Evolutionary conservation across 371 early-diverging fungal species (phyloP).

Genomic region (Apophysomyces variabilis): DNA sequence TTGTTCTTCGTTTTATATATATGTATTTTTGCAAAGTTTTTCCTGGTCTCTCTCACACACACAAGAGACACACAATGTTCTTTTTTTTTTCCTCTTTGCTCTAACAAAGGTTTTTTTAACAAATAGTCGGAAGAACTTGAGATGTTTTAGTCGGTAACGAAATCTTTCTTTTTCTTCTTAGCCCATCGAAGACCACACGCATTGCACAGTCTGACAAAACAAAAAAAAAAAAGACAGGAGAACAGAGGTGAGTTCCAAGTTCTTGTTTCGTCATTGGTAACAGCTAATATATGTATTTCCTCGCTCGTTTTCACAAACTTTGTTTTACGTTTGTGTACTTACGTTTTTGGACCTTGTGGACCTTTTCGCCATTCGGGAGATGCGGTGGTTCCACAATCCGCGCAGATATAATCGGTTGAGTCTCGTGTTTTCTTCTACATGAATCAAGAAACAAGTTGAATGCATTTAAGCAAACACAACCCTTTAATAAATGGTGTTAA

Average conservation of each 20-base stretch:
- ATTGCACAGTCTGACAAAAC: conserved; percentile 51
- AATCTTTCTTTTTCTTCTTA: conserved; percentile 29
- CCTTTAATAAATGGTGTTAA: too few relatives aligned
- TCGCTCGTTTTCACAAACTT: background rate
- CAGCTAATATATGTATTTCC: background rate
- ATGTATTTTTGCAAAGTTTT: too few relatives aligned
- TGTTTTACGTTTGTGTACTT: conserved; percentile 20
- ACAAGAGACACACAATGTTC: too few relatives aligned
- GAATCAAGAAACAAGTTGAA: background rate
- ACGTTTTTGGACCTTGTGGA: conserved; percentile 74
- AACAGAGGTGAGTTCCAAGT: background rate
- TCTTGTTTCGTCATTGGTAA: conserved; percentile 1
- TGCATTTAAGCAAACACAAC: background rate
- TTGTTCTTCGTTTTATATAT: background rate
- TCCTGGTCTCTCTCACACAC: too few relatives aligned
- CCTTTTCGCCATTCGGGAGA: conserved; percentile 89
- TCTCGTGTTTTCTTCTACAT: conserved; percentile 20
- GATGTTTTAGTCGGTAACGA: conserved; percentile 1
- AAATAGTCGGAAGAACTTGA: conserved; percentile 9
- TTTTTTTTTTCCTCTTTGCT: too few relatives aligned
- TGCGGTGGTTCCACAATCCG: conserved; percentile 73
- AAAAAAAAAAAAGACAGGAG: background rate
- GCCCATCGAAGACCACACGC: conserved; percentile 59
- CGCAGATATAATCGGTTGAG: conserved; percentile 29
- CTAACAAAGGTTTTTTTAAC: background rate